Base-by-base conservation (phyloP, 2,329 filamentous ascomycete genomes). In the Colletotrichum tofieldiae region DNA sequence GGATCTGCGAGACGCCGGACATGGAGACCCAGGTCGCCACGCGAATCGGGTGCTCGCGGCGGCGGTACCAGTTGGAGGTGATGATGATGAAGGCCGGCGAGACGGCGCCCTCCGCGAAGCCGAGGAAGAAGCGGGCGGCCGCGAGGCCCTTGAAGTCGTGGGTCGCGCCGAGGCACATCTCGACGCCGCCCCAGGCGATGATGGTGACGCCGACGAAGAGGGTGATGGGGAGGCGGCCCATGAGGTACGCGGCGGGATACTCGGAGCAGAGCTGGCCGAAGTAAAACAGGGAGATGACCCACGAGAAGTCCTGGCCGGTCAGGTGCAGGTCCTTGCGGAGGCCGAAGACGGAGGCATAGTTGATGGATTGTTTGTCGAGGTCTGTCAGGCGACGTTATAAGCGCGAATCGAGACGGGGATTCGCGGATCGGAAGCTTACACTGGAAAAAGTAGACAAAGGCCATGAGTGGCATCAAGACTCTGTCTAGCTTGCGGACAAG, bases 81-180 rank as follows among this genome's bases (percentile, higher is more conserved):
- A 81, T 77, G 54, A 78, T 77, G 41, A 81, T 75, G 64, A 81
- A 81, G 23, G 79, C 78, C 2, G 79, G 80, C 1, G 78, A 79
- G 0, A 81, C 78, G 6, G 77, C 76, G 29, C 76, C 78, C 47
- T 81, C 79, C 26, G 75, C 63, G 43, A 80, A 76, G 2, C 80
- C 79, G 3, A 80, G 77, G n/a, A 80, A 73, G 72, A 79, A 80
- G 6, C 79, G 70, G 3, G 74, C 73, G 0, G 74, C 73, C 14
- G 77, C 77, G 6, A 81, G 60, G 0, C 76, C 75, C 1, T 56
- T 64, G 35, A 80, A 80, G 67, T 76, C 75, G 0, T 71, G 60
- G 0, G 75, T 68, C 2, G 71, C 75, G 14, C 68, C 77, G 23
- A 79, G 75, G 3, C 73, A 60, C 65, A 79, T 79, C 45, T 78